phyloP scores from a whole-genome alignment of 2,329 filamentous ascomycete genomes.

The Fusarium falciforme region DNA sequence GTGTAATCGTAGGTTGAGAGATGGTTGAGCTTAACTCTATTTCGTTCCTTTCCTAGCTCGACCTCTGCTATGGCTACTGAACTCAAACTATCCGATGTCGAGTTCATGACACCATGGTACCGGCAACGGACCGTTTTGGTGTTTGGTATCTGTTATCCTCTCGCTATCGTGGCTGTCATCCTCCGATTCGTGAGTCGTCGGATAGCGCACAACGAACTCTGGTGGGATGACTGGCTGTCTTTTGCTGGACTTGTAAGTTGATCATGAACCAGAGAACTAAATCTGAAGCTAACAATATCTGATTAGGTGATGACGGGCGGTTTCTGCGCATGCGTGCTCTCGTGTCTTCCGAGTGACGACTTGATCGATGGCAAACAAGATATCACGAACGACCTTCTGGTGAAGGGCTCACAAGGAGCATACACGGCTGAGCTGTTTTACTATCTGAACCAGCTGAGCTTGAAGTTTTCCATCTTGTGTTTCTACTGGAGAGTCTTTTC shows the following conservation, averaged over 20 bases:
- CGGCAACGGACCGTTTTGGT: constrained; percentile 3
- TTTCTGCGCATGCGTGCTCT: not conserved
- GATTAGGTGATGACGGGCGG: not conserved
- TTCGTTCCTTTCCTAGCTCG: not conserved
- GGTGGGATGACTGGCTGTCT: constrained; percentile 15
- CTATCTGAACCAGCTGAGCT: too few species aligned
- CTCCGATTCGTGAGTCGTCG: not conserved
- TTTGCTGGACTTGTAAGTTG: not conserved
- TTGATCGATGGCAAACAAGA: not conserved
- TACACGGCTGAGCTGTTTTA: not conserved
- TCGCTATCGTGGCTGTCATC: not conserved
- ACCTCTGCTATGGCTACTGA: not conserved
- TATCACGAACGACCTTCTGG: not conserved
- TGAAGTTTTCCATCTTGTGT: too few species aligned
- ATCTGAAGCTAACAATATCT: not conserved
- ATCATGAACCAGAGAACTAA: not conserved
- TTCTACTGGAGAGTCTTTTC: too few species aligned
- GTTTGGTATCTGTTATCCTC: constrained; percentile 3
- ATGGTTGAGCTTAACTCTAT: not conserved
- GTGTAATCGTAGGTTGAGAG: not conserved
- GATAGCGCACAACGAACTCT: not conserved
- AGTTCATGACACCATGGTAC: constrained; percentile 5
- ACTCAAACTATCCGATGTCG: constrained; percentile 1
- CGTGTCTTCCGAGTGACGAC: not conserved
- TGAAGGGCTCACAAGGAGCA: not conserved